Evolutionary conservation across 1,284 basidiomycete species (phyloP).

Genomic region (Heterobasidion occidentale): DNA sequence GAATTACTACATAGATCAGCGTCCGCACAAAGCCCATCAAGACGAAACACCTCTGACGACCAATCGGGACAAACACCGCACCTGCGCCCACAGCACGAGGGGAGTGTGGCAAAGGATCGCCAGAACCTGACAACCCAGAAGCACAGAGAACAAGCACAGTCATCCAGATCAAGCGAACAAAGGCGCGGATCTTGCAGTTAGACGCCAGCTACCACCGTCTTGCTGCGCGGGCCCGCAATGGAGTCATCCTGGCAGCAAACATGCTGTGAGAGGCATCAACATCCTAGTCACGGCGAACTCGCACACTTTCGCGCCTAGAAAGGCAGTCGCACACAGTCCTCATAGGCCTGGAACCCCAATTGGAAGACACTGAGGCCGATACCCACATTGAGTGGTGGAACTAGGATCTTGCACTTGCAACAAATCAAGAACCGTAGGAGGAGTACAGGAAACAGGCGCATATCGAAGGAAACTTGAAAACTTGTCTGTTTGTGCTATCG

Average conservation of each 20-base stretch:
- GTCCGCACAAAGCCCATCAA: too few relatives aligned
- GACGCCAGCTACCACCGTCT: not conserved
- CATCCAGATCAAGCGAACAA: not conserved
- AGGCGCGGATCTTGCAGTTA: not conserved
- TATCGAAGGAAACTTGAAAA: slow-evolving; percentile 35
- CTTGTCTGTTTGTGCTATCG: slow-evolving; percentile 35
- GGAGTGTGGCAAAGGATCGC: not conserved
- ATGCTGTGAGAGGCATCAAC: not conserved
- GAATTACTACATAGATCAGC: too few relatives aligned
- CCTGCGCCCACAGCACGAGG: too few relatives aligned
- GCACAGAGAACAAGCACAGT: not conserved
- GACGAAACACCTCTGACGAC: too few relatives aligned
- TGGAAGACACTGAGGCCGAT: not conserved
- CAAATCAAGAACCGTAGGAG: slow-evolving; percentile 11
- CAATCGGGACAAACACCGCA: too few relatives aligned
- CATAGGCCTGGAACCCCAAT: not conserved
- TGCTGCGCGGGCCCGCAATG: not conserved
- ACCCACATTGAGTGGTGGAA: not conserved
- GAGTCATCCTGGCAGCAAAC: not conserved
- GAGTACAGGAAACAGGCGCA: slow-evolving; percentile 15
- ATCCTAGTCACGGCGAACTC: not conserved
- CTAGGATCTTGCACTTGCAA: slow-evolving; percentile 13
- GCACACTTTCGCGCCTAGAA: not conserved
- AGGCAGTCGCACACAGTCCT: not conserved
- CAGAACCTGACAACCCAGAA: not conserved